phyloP scores from a whole-genome alignment of 2,329 filamentous ascomycete genomes.

The Ceratocystiopsis sp. region DNA sequence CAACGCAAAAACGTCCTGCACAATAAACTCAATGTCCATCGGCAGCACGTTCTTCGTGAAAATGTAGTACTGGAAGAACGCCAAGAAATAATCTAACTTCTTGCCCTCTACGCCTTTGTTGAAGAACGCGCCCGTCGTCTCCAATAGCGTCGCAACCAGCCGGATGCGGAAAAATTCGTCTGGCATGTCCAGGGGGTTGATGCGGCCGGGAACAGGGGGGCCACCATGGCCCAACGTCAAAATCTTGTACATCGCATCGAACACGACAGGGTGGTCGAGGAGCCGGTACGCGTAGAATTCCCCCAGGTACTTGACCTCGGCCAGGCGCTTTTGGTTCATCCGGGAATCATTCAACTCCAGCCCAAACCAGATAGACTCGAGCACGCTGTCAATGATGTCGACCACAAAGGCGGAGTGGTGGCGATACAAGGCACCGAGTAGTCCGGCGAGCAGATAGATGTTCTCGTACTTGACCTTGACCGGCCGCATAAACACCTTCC shows the following conservation, averaged over 20 bases:
- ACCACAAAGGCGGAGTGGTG: conserved; percentile 88
- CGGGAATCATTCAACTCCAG: conserved; percentile 95
- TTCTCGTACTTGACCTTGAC: conserved; percentile 97
- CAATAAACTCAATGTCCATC: conserved; percentile 93
- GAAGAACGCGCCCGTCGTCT: conserved; percentile 93
- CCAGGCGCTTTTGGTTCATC: conserved; percentile 84
- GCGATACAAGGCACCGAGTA: conserved; percentile 73
- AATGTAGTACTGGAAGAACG: conserved; percentile 94
- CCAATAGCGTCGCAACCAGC: conserved; percentile 71
- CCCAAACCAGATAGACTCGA: conserved; percentile 76
- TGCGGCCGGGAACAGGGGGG: conserved; percentile 59
- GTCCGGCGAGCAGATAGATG: conserved; percentile 79
- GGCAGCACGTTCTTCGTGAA: conserved; percentile 76
- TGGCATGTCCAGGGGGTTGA: conserved; percentile 66
- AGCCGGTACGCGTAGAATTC: conserved; percentile 97
- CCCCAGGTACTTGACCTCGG: conserved; percentile 89
- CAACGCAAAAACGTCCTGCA: conserved; percentile 78
- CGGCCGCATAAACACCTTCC: conserved; percentile 89
- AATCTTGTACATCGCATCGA: conserved; percentile 88
- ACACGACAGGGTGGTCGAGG: conserved; percentile 87
- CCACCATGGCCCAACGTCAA: conserved; percentile 85
- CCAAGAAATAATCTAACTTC: conserved; percentile 94
- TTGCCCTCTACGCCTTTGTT: conserved; percentile 86
- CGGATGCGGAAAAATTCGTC: conserved; percentile 96
- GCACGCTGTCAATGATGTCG: conserved; percentile 75